These are phyloP conservation scores for Coemansia sp. DNA, from an alignment of 192 early-diverging fungal species.

Conservation along the genomic window DNA sequence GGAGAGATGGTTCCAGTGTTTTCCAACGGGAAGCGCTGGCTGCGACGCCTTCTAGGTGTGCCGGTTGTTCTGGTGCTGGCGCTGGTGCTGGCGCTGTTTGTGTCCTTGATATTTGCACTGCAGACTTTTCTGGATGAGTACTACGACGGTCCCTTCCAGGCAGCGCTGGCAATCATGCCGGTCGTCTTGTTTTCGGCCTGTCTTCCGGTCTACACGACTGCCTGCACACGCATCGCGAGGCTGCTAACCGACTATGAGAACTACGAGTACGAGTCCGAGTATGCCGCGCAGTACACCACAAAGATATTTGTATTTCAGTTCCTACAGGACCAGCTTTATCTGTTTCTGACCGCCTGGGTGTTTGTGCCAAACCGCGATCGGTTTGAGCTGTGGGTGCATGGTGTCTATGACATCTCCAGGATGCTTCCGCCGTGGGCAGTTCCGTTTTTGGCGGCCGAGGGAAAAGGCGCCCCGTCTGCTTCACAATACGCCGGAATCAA, in stretches of 20 bases:
- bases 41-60: conserved; percentile 58
- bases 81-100: conserved; percentile 59
- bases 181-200: conserved; percentile 71
- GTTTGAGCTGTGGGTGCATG: conserved; percentile 59
- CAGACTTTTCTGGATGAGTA: conserved; percentile 78
- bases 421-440: conserved; percentile 20
- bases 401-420: conserved; percentile 20
- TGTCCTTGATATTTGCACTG: conserved; percentile 70
- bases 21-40: conserved; percentile 69
- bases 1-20: conserved; percentile 75
- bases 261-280: conserved; percentile 68
- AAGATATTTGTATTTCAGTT: conserved; percentile 89
- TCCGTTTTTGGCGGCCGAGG: conserved; percentile 20
- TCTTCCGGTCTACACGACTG: conserved; percentile 67
- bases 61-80: conserved; percentile 64
- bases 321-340: conserved; percentile 77
- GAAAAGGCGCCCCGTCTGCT: background rate
- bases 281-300: conserved; percentile 69
- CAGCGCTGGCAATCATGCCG: conserved; percentile 64
- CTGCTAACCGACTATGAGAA: conserved; percentile 82
- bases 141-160: conserved; percentile 78
- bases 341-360: conserved; percentile 84
- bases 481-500: conserved; percentile 21
- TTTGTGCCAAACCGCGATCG: conserved; percentile 81
- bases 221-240: conserved; percentile 65